phyloP scores from a whole-genome alignment of 345 rosid species.

The Corchorus capsularis region DNA sequence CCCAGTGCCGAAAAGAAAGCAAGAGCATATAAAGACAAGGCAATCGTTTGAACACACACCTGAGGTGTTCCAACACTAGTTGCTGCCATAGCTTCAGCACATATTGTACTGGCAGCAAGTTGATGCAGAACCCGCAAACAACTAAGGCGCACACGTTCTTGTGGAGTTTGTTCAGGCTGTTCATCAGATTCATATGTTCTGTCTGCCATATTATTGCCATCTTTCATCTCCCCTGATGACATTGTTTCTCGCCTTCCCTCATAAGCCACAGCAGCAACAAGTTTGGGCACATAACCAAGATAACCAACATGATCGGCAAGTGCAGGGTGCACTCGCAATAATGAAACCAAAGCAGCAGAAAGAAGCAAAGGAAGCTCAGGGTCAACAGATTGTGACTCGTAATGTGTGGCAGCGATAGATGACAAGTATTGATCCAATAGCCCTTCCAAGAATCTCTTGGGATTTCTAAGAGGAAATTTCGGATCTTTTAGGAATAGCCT shows the following conservation, averaged over 20 bases:
- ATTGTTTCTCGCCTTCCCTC: slow-evolving; percentile 92
- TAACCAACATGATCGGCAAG: slow-evolving; percentile 97
- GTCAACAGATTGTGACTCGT: slow-evolving; percentile 73
- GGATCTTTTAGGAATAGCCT: slow-evolving; percentile 96
- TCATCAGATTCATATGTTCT: slow-evolving; percentile 56
- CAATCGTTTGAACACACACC: slow-evolving; percentile 39
- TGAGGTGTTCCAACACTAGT: slow-evolving; percentile 94
- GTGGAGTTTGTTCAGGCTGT: slow-evolving; percentile 77
- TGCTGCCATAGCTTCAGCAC: slow-evolving; percentile 99
- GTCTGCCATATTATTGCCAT: slow-evolving; percentile 50
- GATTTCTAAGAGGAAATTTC: slow-evolving; percentile 94
- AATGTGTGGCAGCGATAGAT: slow-evolving; percentile 93
- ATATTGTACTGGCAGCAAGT: slow-evolving; percentile 93
- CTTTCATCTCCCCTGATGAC: slow-evolving; percentile 66
- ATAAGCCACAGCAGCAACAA: slow-evolving; percentile 94
- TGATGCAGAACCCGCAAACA: slow-evolving; percentile 97
- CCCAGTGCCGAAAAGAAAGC: not conserved
- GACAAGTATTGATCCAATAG: slow-evolving; percentile 91
- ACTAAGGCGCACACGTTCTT: slow-evolving; percentile 96
- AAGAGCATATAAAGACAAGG: slow-evolving; percentile 10
- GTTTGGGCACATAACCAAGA: slow-evolving; percentile 98
- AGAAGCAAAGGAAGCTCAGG: slow-evolving; percentile 94
- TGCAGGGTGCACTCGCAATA: slow-evolving; percentile 96
- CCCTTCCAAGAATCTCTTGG: slow-evolving; percentile 96
- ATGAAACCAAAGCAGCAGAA: slow-evolving; percentile 97